Evolutionary conservation across 495 filamentous ascomycete genomes (phyloP).

Genomic region (Venustampulla echinocandica): DNA sequence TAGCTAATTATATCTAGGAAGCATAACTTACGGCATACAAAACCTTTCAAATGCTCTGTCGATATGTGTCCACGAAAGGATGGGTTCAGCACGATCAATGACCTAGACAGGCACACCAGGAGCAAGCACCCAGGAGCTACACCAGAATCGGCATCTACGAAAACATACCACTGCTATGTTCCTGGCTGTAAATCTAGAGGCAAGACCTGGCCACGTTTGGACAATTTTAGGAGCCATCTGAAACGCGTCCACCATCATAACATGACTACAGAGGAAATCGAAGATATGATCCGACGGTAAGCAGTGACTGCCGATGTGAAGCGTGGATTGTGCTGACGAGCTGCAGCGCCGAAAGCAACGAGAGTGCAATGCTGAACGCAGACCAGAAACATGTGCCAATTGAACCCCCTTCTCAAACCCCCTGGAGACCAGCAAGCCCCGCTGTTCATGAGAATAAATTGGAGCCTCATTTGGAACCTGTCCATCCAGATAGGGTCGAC

Average conservation of each 20-base stretch:
- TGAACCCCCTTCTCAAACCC: background rate
- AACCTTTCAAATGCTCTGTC: slow-evolving; percentile 59
- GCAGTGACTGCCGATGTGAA: background rate
- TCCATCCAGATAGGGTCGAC: slow-evolving; percentile 9
- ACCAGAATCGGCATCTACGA: slow-evolving; percentile 34
- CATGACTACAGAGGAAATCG: slow-evolving; percentile 33
- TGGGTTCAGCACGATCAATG: slow-evolving; percentile 78
- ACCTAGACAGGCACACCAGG: slow-evolving; percentile 64
- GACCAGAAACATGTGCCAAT: slow-evolving; percentile 3
- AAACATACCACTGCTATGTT: slow-evolving; percentile 60
- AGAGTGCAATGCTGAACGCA: slow-evolving; percentile 2
- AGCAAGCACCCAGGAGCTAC: slow-evolving; percentile 49
- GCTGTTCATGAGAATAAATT: background rate
- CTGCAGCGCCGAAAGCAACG: slow-evolving; percentile 16
- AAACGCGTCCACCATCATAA: slow-evolving; percentile 56
- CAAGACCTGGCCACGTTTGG: slow-evolving; percentile 79
- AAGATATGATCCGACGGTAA: slow-evolving; percentile 19
- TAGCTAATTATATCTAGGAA: slow-evolving; percentile 47
- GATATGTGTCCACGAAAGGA: slow-evolving; percentile 46
- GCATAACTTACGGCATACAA: slow-evolving; percentile 69
- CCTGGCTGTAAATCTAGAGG: slow-evolving; percentile 53
- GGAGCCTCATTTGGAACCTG: slow-evolving; percentile 8
- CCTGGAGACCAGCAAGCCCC: background rate
- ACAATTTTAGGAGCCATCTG: slow-evolving; percentile 88
- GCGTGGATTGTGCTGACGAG: slow-evolving; percentile 5